Evolutionary conservation across 768 basidiomycete genomes (phyloP).

Genomic region (Boletus huronensis): DNA sequence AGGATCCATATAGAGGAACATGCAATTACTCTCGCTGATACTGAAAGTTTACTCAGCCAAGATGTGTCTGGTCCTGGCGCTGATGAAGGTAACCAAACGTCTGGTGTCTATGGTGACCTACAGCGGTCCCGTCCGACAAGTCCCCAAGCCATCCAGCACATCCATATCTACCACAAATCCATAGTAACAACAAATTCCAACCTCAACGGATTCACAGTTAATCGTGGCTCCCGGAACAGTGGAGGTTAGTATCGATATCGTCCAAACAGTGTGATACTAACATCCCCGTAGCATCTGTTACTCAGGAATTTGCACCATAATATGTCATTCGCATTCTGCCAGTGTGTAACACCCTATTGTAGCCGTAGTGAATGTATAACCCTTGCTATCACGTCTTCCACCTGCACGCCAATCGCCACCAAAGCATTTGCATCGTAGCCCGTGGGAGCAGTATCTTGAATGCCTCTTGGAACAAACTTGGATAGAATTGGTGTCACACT

Average conservation of each 20-base stretch:
- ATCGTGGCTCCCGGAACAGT: not conserved
- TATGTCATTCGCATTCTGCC: not conserved
- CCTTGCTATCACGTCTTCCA: not conserved
- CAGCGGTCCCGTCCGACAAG: not conserved
- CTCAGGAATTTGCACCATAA: not conserved
- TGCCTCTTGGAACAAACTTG: no score
- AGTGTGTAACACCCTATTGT: not conserved
- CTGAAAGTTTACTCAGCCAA: not conserved
- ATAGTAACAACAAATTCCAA: conserved; percentile 5
- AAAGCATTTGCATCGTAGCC: not conserved
- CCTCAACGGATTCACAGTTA: not conserved
- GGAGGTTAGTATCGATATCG: not conserved
- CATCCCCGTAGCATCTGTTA: not conserved
- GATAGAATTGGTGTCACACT: no score
- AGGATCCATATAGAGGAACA: not conserved
- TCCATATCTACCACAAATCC: not conserved
- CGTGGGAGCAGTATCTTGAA: not conserved
- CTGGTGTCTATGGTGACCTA: not conserved
- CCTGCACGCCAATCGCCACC: not conserved
- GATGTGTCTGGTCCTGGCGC: not conserved
- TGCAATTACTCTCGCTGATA: not conserved
- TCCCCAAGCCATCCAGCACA: not conserved
- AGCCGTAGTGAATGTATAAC: not conserved
- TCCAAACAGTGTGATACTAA: not conserved
- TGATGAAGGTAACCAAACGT: not conserved